These are phyloP conservation scores for Cicer cuneatum DNA, from an alignment of 306 rosid genomes.

Conservation along the genomic window DNA sequence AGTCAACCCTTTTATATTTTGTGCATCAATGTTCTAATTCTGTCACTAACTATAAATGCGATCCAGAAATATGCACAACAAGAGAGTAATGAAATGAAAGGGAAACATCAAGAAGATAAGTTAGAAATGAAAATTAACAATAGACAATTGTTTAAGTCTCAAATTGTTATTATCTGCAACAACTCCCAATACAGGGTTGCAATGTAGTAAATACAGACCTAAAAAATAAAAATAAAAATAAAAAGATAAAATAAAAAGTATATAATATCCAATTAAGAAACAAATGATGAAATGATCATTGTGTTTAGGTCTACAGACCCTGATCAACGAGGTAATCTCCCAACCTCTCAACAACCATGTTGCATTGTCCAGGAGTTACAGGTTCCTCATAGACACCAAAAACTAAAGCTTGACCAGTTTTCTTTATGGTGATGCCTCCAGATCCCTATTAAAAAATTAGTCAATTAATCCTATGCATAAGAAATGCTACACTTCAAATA, in stretches of 20 bases:
- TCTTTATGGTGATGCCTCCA: slow-evolving; percentile 94
- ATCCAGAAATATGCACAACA: too few species aligned
- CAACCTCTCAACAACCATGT: slow-evolving; percentile 98
- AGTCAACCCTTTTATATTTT: too few species aligned
- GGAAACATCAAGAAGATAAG: background rate
- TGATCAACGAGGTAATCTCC: slow-evolving; percentile 94
- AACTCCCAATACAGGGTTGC: slow-evolving; percentile 58
- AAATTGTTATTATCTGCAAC: slow-evolving; percentile 66
- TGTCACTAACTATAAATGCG: too few species aligned
- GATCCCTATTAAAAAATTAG: slow-evolving; percentile 61
- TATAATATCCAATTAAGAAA: slow-evolving; percentile 17
- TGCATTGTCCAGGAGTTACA: slow-evolving; percentile 97
- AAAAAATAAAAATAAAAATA: slow-evolving; percentile 21
- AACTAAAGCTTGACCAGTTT: slow-evolving; percentile 89
- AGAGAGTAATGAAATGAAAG: too few species aligned
- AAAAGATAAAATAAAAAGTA: background rate
- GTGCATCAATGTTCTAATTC: too few species aligned
- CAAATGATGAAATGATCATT: slow-evolving; percentile 36
- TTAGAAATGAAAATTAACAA: slow-evolving; percentile 46
- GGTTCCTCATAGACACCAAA: slow-evolving; percentile 91
- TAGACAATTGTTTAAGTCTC: slow-evolving; percentile 50
- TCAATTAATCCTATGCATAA: background rate
- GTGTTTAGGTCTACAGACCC: slow-evolving; percentile 70
- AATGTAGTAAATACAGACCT: slow-evolving; percentile 53
- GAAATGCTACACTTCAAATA: background rate